A percentile compares a stretch with the other conserved stretches of the same genome.
Conservation (phyloP, 108 stramenopile genomes). For the Pseudonitzschia delicatissima region DNA sequence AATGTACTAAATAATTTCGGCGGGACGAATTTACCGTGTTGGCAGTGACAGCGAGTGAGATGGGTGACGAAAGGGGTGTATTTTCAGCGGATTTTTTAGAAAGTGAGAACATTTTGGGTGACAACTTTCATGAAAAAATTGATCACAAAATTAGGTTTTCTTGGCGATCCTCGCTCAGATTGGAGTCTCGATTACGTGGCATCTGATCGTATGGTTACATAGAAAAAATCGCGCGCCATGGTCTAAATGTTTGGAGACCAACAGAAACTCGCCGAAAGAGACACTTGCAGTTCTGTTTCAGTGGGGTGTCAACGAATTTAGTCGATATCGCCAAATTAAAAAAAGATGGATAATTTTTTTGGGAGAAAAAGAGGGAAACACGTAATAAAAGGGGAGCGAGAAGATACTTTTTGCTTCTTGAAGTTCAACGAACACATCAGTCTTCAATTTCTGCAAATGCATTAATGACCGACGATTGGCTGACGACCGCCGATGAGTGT, state of each 20-base stretch:
- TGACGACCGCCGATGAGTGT: too few relatives aligned
- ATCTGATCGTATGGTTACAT: background rate
- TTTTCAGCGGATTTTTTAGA: background rate
- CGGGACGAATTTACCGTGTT: too few relatives aligned
- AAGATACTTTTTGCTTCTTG: background rate
- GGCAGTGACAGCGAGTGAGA: background rate
- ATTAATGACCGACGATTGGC: too few relatives aligned
- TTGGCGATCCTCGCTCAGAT: background rate
- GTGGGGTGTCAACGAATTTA: background rate
- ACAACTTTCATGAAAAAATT: background rate
- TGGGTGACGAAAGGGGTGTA: background rate
- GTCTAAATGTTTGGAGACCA: background rate
- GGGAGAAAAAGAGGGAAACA: background rate
- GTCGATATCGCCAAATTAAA: background rate
- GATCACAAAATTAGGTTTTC: conserved; percentile 1
- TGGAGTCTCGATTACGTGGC: background rate
- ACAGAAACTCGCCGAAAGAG: background rate
- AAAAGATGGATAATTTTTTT: background rate
- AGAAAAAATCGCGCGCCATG: too few relatives aligned
- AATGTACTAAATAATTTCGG: too few relatives aligned
- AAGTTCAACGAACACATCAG: background rate
- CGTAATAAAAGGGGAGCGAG: too few relatives aligned
- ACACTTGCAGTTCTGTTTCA: background rate
- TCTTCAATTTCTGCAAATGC: too few relatives aligned
- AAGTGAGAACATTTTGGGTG: background rate